Evolutionary conservation across 495 filamentous ascomycete genomes (phyloP).

Genomic region (Daldinia bambusicola): DNA sequence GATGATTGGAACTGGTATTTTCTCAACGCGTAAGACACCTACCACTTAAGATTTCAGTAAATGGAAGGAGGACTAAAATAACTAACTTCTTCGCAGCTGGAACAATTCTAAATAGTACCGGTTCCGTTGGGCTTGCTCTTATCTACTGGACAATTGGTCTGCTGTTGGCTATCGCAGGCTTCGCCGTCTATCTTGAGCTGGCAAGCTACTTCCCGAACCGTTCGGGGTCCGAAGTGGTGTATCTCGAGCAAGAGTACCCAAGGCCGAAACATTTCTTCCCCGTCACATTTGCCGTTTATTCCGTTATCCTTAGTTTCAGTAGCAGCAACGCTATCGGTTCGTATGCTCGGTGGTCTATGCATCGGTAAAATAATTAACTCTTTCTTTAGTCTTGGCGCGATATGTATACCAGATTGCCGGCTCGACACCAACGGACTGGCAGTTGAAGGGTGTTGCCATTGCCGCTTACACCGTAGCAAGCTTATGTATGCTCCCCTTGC

Average conservation of each 20-base stretch:
- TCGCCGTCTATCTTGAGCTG: conserved; percentile 69
- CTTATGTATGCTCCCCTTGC: conserved; percentile 49
- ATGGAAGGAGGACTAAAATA: not conserved
- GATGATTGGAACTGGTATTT: conserved; percentile 75
- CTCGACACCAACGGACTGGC: conserved; percentile 61
- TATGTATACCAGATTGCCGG: conserved; percentile 66
- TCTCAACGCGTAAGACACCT: conserved; percentile 65
- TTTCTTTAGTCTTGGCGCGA: conserved; percentile 57
- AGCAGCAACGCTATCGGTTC: conserved; percentile 70
- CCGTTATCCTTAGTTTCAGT: conserved; percentile 68
- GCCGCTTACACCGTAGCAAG: conserved; percentile 67
- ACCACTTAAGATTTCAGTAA: not conserved
- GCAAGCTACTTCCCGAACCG: conserved; percentile 71
- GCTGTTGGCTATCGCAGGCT: conserved; percentile 59
- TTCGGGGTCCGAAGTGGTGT: conserved; percentile 72
- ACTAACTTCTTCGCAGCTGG: conserved; percentile 54
- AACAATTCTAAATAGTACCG: conserved; percentile 64
- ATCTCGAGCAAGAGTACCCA: conserved; percentile 72
- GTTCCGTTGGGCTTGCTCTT: conserved; percentile 68
- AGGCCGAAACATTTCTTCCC: conserved; percentile 70
- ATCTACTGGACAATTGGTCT: conserved; percentile 72
- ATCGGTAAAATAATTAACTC: not conserved
- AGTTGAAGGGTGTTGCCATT: conserved; percentile 71
- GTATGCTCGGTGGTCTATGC: not conserved
- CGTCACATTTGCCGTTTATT: conserved; percentile 67